Base-by-base conservation (phyloP, 2,329 filamentous ascomycete species). In the Talaromyces sp. region DNA sequence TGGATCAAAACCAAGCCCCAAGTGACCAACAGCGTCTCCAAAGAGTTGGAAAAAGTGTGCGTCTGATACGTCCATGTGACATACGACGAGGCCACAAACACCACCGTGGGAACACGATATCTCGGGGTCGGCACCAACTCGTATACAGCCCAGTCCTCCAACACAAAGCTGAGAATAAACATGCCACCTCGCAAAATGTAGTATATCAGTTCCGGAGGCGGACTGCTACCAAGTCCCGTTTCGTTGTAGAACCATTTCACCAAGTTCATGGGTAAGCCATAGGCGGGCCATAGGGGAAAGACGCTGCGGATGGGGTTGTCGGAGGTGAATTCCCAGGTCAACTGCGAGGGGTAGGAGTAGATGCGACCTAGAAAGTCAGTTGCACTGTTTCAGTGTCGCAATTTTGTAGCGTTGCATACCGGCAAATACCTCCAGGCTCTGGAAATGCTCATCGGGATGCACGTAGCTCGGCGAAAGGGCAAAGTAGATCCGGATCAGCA, bases 21-120 rank as follows among this genome's bases (percentile, higher is more conserved):
- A 62, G 92, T 87, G 60, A 99, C 93, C 60, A 94, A 85, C 71
- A 99, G 82, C 2, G 95, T 98, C 81, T 99, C 95, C 70, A 98
- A 86, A 67, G 94, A 96, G 80, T 99, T 99, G 68, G 94, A 98
- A 78, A 99, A 98, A 13, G 95, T 98, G 79, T 99, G 95, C 19
- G 92, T 95, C 80, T 99, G 95, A 80, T 94, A 97, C 52, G 94
- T 97, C 94, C 95, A 99, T 57, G 95, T 99, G 71, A 97, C 94
- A 79, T 98, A 99, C 31, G 93, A 97, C 33, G 94, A 98, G 54
- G 94, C 93, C 67, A 97, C 90, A 65, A 99, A 84, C 54, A 96
- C 83, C 52, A 96, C 86, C 10, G 93, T 92, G 63, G 90, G 82
- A 70, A 87, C 87, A 68, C 92, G 89, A 72, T 86, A 81, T 66